These are phyloP conservation scores for Solanum arcanum DNA, from an alignment of 257 asterid genomes.

Conservation along the genomic window DNA sequence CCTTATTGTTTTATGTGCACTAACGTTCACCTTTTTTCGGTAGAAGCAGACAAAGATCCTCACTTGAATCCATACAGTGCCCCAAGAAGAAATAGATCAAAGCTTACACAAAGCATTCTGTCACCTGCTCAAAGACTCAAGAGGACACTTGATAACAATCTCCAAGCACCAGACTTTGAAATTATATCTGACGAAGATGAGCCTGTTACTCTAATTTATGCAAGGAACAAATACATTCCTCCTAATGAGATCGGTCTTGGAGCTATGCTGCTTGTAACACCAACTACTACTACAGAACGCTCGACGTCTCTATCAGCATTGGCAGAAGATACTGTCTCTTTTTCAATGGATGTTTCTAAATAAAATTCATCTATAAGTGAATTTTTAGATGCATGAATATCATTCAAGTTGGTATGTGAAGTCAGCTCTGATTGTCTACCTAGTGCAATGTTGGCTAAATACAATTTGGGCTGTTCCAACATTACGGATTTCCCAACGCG, in stretches of 20 bases:
- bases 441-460: neutral
- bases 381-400: neutral
- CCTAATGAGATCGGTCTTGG: conserved; percentile 57
- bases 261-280: conserved; percentile 10
- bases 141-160: conserved; percentile 1
- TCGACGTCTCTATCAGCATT: neutral
- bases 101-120: conserved; percentile 8
- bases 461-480: neutral
- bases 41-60: neutral
- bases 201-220: conserved; percentile 13
- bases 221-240: conserved; percentile 9
- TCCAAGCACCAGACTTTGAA: neutral
- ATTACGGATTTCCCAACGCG: neutral
- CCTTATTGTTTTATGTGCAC: neutral
- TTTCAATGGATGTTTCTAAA: neutral
- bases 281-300: neutral
- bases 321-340: neutral
- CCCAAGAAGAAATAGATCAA: conserved; percentile 26
- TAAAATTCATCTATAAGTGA: neutral
- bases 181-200: neutral
- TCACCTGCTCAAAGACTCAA: conserved; percentile 22
- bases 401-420: neutral
- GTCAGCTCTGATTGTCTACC: neutral
- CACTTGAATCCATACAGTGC: conserved; percentile 12
- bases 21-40: neutral